Base-by-base conservation (phyloP, 441 rosid species). In the Mallotus japonicus region DNA sequence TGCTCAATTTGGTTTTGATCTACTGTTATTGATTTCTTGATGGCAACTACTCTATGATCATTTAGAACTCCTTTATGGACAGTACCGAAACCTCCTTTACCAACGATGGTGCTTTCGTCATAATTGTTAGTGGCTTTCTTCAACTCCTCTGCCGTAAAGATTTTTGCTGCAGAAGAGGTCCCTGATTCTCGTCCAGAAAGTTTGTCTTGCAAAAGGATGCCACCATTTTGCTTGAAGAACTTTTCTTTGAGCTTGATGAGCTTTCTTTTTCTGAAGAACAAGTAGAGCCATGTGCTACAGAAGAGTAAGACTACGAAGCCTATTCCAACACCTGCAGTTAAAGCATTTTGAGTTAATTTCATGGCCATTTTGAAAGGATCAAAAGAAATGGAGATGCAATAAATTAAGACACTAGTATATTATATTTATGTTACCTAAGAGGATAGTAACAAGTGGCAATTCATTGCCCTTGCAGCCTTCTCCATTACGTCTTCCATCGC, bases 181-280 rank as follows among this genome's bases (percentile, higher is more conserved):
- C 73, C 71, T 24, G 46, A 6, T 42, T 70, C 57, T 0, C 46
- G 62, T 17, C 56, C 13, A 0, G 71, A 62, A 19, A 79, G 69
- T 44, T 69, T 70, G 22, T 65, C 74, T 15, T 62, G 77, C 40
- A 83, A 59, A 66, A 83, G 32, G 3, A 70, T 15, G 5, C 83
- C 88, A 13, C 86, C 86, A 46, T 83, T 85, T 65, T 81, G 77
- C 17, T 14, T 11, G 24, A 83, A 85, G 53, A 62, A 67, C 14
- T 77, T 76, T 65, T 83, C 79, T 57, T 69, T 83, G 1, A 73
- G 77, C 65, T 65, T 77, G 61, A 72, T 62, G 40, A 77, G 54
- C 56, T 78, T 63, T 65, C 77, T 70, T 63, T 77, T 72, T 59
- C 13, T 74, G 40, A 72, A 17, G 59, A 54, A 61, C 56, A 66